These are phyloP conservation scores for Scheffersomyces lignosus DNA, from an alignment of 805 yeast species.

Conservation along the genomic window DNA sequence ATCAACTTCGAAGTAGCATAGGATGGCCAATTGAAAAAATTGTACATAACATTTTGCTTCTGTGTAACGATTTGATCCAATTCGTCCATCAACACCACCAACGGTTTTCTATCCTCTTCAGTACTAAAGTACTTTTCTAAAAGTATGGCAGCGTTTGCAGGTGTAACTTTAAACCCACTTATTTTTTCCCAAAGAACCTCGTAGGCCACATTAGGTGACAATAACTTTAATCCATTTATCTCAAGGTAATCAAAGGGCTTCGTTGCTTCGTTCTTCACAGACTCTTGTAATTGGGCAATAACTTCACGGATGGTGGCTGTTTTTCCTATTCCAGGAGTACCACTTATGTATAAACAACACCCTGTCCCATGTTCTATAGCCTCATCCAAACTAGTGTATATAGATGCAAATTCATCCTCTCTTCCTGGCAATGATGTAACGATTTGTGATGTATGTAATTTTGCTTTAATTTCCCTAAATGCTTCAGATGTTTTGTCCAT, in stretches of 20 bases:
- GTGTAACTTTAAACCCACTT: conserved; percentile 54
- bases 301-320: conserved; percentile 92
- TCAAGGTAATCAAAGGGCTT: conserved; percentile 71
- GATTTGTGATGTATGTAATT: conserved; percentile 46
- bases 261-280: conserved; percentile 23
- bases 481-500: conserved; percentile 24
- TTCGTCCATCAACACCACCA: conserved; percentile 86
- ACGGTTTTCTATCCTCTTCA: conserved; percentile 45
- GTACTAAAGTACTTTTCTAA: conserved; percentile 68
- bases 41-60: conserved; percentile 85
- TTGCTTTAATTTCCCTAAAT: conserved; percentile 39
- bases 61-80: conserved; percentile 86
- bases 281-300: conserved; percentile 59
- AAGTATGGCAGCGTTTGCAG: conserved; percentile 62
- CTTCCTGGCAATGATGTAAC: conserved; percentile 74
- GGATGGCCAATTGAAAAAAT: conserved; percentile 97
- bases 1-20: conserved; percentile 74
- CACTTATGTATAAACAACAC: conserved; percentile 85
- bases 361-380: conserved; percentile 74
- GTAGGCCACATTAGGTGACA: conserved; percentile 78
- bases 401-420: conserved; percentile 73
- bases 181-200: conserved; percentile 80
- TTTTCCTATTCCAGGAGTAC: conserved; percentile 98
- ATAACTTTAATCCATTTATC: conserved; percentile 85
- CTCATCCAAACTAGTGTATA: conserved; percentile 67